Evolutionary conservation across 176 grass and related monocot species (phyloP).

Genomic region (Carex scoparia): DNA sequence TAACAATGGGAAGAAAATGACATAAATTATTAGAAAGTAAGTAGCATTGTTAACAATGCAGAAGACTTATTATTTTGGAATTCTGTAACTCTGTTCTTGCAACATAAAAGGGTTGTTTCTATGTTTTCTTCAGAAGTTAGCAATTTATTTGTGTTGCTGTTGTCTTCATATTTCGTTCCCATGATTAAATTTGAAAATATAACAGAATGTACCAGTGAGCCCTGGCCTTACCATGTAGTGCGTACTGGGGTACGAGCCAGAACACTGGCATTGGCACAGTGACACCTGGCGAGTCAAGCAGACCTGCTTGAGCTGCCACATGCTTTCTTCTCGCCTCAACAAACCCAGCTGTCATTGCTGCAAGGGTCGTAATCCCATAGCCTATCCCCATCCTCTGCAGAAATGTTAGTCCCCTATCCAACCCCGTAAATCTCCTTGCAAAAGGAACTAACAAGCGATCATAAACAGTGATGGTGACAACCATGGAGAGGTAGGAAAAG

Average conservation of each 20-base stretch:
- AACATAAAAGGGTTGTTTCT: background rate
- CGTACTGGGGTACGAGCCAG: slow-evolving; percentile 82
- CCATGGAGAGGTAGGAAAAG: slow-evolving; percentile 52
- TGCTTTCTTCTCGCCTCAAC: slow-evolving; percentile 46
- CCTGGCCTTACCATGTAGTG: slow-evolving; percentile 37
- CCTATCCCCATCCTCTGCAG: slow-evolving; percentile 71
- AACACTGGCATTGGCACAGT: slow-evolving; percentile 47
- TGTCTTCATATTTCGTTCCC: background rate
- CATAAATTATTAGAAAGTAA: background rate
- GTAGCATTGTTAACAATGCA: background rate
- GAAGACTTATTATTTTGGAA: background rate
- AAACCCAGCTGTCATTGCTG: slow-evolving; percentile 50
- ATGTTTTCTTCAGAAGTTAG: background rate
- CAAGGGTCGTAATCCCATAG: slow-evolving; percentile 38
- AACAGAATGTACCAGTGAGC: background rate
- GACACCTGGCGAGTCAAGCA: slow-evolving; percentile 28
- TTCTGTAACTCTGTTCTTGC: background rate
- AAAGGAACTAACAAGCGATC: slow-evolving; percentile 52
- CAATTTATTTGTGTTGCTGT: background rate
- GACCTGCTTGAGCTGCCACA: slow-evolving; percentile 13
- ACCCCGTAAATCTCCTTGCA: slow-evolving; percentile 50
- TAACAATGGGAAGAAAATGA: background rate
- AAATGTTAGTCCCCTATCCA: slow-evolving; percentile 70
- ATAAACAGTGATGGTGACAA: slow-evolving; percentile 50
- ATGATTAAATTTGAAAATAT: background rate